Evolutionary conservation across 1,139 yeast species (phyloP).

Genomic region (Dujonia santamariae): DNA sequence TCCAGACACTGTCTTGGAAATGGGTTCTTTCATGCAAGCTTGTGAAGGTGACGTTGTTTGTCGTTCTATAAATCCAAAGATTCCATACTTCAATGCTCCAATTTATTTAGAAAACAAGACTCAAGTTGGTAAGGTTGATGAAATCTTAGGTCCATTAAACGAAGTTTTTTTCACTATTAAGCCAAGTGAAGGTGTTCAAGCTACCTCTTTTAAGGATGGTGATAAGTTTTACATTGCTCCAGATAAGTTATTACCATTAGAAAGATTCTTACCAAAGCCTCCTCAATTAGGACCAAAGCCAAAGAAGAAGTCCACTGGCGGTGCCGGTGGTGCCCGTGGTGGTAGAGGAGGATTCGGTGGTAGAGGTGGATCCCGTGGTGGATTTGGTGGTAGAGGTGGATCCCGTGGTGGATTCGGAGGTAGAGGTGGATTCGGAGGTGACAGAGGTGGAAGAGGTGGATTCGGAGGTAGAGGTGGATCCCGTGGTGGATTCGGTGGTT

Average conservation of each 20-base stretch:
- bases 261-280: conserved; percentile 93
- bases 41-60: conserved; percentile 98
- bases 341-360: conserved; percentile 44
- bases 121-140: conserved; percentile 96
- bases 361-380: conserved; percentile 36
- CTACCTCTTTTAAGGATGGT: conserved; percentile 88
- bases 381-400: conserved; percentile 21
- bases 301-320: conserved; percentile 62
- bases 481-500: conserved; percentile 40
- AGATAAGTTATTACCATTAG: conserved; percentile 92
- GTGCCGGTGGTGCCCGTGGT: conserved; percentile 29
- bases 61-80: conserved; percentile 87
- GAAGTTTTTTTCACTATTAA: conserved; percentile 96
- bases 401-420: conserved; percentile 24
- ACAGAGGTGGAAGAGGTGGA: conserved; percentile 23
- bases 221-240: conserved; percentile 95
- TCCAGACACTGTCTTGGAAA: conserved; percentile 89
- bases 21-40: conserved; percentile 89
- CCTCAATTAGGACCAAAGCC: conserved; percentile 75
- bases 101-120: conserved; percentile 93
- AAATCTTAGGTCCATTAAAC: conserved; percentile 94
- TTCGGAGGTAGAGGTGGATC: conserved; percentile 16
- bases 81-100: conserved; percentile 99
- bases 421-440: conserved; percentile 21
- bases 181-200: conserved; percentile 94